Percentiles rank a stretch among this genome's conserved stretches.
Evolutionary conservation across 2,329 filamentous ascomycete genomes (phyloP).

Genomic region (Aotearoamyces nothofagi): DNA sequence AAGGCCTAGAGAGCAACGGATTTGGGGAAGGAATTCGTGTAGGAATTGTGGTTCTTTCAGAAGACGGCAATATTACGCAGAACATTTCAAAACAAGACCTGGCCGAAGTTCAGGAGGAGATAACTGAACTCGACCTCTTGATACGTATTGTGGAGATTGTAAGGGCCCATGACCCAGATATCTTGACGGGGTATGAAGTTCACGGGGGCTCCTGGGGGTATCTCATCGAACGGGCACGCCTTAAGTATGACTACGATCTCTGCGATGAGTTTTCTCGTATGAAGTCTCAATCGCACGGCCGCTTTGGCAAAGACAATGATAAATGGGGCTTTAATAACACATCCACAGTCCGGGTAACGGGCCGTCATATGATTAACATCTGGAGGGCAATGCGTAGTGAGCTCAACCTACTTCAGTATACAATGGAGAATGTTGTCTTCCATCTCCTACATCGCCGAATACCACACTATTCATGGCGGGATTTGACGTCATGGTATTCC

Average conservation of each 20-base stretch:
- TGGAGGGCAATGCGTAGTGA: conserved; percentile 95
- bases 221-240: conserved; percentile 72
- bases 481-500: conserved; percentile 70
- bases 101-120: conserved; percentile 57
- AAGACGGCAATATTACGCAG: conserved; percentile 39
- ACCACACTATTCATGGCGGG: conserved; percentile 70
- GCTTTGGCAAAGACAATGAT: conserved; percentile 75
- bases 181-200: conserved; percentile 89
- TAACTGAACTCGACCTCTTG: conserved; percentile 52
- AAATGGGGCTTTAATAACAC: conserved; percentile 91
- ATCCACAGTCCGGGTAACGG: conserved; percentile 83
- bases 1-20: conserved; percentile 32
- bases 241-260: conserved; percentile 80
- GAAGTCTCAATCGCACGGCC: conserved; percentile 67
- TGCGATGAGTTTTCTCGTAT: conserved; percentile 86
- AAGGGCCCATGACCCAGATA: conserved; percentile 30
- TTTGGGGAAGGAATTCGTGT: conserved; percentile 35
- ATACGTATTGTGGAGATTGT: conserved; percentile 1
- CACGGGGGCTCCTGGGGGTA: conserved; percentile 93
- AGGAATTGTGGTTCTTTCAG: conserved; percentile 61
- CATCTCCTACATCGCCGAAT: conserved; percentile 77
- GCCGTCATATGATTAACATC: conserved; percentile 90
- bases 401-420: conserved; percentile 83
- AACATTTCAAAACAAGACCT: conserved; percentile 46
- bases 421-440: conserved; percentile 89